Conservation (phyloP, 345 rosid genomes). For the Toxicodendron radicans region DNA sequence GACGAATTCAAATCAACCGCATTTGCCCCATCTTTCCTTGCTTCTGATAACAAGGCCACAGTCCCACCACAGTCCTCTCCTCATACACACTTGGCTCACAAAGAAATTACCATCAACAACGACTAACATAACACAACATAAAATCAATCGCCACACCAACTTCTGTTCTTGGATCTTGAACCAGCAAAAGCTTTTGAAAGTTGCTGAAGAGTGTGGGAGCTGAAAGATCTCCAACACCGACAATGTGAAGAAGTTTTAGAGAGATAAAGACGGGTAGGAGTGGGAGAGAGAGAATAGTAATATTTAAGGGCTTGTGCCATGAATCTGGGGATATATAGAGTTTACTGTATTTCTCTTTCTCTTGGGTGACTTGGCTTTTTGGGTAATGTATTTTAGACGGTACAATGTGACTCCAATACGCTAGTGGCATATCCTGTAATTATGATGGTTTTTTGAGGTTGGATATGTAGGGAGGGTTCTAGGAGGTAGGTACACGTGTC, state of each 20-base stretch:
- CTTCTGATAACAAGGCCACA: constrained; percentile 58
- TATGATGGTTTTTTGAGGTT: background rate
- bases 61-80: constrained; percentile 55
- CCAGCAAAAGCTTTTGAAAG: background rate
- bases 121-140: constrained; percentile 31
- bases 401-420: background rate
- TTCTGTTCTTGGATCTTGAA: constrained; percentile 12
- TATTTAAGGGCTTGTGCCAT: constrained; percentile 26
- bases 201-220: constrained; percentile 23
- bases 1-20: constrained; percentile 49
- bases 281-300: background rate
- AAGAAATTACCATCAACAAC: constrained; percentile 5
- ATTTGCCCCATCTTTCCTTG: constrained; percentile 78
- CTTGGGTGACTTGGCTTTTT: background rate
- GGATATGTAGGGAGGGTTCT: background rate
- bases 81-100: constrained; percentile 31
- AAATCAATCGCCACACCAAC: constrained; percentile 22
- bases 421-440: constrained; percentile 16
- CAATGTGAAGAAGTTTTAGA: constrained; percentile 17
- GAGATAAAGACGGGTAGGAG: background rate
- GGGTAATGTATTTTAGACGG: constrained; percentile 1
- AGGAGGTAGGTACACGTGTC: background rate
- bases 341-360: background rate
- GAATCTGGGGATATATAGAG: constrained; percentile 32
- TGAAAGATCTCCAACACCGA: constrained; percentile 61